Evolutionary conservation across 2,329 filamentous ascomycete species (phyloP).

Genomic region (Ceratocystis variospora): DNA sequence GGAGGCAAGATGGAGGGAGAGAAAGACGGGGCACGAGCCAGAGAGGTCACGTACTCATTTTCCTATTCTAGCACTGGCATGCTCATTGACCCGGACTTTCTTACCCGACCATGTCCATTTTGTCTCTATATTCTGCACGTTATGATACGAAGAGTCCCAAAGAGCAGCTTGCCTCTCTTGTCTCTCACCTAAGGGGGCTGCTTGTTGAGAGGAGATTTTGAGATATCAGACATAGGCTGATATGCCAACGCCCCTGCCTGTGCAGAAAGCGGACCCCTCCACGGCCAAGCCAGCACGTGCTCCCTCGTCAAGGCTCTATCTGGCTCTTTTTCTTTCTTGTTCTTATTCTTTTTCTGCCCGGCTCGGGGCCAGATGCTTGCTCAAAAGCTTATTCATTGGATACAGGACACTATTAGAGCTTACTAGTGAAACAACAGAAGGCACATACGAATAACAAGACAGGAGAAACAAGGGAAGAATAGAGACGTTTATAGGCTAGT

Average conservation of each 20-base stretch:
- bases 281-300: background rate
- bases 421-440: slow-evolving; percentile 6
- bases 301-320: background rate
- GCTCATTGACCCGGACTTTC: background rate
- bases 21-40: background rate
- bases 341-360: background rate
- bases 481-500: background rate
- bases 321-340: background rate
- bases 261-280: background rate
- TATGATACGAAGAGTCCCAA: background rate
- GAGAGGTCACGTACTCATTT: background rate
- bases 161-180: background rate
- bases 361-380: background rate
- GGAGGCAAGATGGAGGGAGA: background rate
- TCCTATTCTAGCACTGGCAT: background rate
- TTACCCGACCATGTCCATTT: background rate
- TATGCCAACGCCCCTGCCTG: background rate
- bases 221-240: background rate
- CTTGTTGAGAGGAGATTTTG: background rate
- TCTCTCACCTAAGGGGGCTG: background rate
- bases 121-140: background rate
- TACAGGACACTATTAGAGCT: background rate
- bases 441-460: background rate
- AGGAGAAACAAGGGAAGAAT: background rate
- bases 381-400: background rate